These are phyloP conservation scores for Capsicum baccatum DNA, from an alignment of 257 asterid genomes.

Conservation along the genomic window DNA sequence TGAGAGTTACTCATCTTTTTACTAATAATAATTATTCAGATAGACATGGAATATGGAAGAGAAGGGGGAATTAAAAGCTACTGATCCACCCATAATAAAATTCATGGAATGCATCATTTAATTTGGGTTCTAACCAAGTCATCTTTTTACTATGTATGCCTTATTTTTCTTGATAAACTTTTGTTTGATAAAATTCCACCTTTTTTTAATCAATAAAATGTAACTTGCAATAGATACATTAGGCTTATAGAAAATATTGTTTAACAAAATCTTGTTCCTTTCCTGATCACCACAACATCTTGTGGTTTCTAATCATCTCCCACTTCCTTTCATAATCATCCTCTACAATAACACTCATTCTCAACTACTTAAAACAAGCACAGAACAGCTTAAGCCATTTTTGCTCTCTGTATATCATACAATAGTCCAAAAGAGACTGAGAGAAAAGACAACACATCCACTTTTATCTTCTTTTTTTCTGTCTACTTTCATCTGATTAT, in stretches of 20 bases:
- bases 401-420: background rate
- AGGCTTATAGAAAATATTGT: background rate
- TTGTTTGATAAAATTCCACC: background rate
- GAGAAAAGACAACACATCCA: background rate
- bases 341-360: background rate
- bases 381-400: background rate
- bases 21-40: background rate
- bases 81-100: conserved; percentile 4
- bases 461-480: background rate
- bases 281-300: background rate
- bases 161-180: background rate
- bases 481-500: background rate
- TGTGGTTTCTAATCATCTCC: background rate
- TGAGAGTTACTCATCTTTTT: background rate
- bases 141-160: background rate
- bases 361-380: background rate
- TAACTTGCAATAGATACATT: background rate
- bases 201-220: background rate
- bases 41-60: background rate
- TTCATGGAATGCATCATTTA: background rate
- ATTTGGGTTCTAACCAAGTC: background rate
- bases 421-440: background rate
- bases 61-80: background rate
- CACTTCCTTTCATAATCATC: background rate
- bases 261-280: background rate